Evolutionary conservation across 495 filamentous ascomycete species (phyloP).

Genomic region (Daldinia loculata): DNA sequence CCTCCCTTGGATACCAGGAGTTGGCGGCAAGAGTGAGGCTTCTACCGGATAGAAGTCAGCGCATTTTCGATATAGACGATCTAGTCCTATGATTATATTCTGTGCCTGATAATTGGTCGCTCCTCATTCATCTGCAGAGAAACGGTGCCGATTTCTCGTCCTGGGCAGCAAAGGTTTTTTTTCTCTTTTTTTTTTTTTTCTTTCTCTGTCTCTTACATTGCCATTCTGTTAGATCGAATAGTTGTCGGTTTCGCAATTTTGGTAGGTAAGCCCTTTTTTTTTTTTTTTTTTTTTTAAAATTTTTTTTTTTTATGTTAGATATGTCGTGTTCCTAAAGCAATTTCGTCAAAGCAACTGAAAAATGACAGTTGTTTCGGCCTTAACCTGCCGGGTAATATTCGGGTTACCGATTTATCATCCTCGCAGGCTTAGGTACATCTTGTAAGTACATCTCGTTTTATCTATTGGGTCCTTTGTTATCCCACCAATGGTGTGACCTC

Average conservation of each 20-base stretch:
- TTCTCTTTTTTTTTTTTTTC: background rate
- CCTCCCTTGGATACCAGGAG: background rate
- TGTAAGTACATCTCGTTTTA: background rate
- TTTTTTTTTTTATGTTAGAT: background rate
- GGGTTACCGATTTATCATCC: background rate
- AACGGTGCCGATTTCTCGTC: background rate
- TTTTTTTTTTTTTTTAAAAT: background rate
- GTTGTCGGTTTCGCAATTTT: background rate
- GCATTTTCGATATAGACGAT: background rate
- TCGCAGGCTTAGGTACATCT: background rate
- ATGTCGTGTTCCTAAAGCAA: no score
- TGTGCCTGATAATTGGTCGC: background rate
- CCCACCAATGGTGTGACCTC: slow-evolving; percentile 21
- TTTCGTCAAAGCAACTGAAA: background rate
- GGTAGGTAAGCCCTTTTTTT: background rate
- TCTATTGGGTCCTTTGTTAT: slow-evolving; percentile 10
- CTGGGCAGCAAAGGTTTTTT: background rate
- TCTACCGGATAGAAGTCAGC: background rate
- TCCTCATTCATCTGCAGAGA: background rate
- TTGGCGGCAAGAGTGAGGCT: background rate
- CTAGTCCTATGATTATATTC: background rate
- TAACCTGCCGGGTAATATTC: background rate
- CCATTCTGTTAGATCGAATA: background rate
- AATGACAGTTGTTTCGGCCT: background rate
- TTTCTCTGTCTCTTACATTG: background rate